Conservation (phyloP, 805 yeast species). For the Lachancea waltii region DNA sequence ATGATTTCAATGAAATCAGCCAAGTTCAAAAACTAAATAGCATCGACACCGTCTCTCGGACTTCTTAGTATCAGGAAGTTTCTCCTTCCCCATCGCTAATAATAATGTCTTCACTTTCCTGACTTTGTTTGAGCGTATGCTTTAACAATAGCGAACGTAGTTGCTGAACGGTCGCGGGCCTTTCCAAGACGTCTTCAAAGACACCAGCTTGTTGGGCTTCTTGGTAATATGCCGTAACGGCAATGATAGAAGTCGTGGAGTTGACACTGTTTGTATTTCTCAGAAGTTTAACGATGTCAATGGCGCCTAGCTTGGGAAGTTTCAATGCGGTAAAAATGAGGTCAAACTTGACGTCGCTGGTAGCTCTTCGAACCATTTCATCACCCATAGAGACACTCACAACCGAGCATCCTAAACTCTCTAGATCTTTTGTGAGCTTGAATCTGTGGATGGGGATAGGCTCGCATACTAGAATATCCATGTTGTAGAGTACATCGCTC, state of each 20-base stretch:
- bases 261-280: conserved; percentile 74
- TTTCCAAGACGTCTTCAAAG: conserved; percentile 68
- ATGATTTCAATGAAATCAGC: too few species aligned
- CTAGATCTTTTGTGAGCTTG: conserved; percentile 56
- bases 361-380: conserved; percentile 72
- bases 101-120: conserved; percentile 28
- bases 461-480: conserved; percentile 78
- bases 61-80: background rate
- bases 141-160: conserved; percentile 26
- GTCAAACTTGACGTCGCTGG: conserved; percentile 80
- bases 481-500: conserved; percentile 22
- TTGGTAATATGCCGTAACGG: conserved; percentile 61
- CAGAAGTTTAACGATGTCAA: conserved; percentile 72
- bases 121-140: conserved; percentile 28
- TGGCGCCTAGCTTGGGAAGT: conserved; percentile 58
- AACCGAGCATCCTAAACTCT: conserved; percentile 70
- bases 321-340: conserved; percentile 70
- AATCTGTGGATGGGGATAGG: conserved; percentile 78
- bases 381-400: conserved; percentile 74
- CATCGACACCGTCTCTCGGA: too few species aligned
- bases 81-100: conserved; percentile 30
- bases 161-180: conserved; percentile 43
- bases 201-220: conserved; percentile 51
- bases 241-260: conserved; percentile 68
- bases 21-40: too few species aligned